A percentile compares a stretch with the other conserved stretches of the same genome.
Conservation (phyloP, 2,329 filamentous ascomycete species). For the Fusarium liriodendri region DNA sequence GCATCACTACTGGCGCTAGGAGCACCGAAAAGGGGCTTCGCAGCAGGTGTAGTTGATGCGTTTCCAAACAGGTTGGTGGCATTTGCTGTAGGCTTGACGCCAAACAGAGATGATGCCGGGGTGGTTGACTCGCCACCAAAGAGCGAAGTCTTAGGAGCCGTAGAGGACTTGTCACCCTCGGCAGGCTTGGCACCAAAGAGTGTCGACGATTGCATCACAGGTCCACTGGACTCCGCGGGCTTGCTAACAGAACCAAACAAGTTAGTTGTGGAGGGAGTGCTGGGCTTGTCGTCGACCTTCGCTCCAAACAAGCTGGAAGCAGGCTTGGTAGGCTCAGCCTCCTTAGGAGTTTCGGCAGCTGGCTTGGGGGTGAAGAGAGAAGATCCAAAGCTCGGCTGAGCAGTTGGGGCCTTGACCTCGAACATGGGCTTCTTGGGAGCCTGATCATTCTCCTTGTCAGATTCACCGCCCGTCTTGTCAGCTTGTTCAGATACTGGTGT, state of each 20-base stretch:
- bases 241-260: conserved; percentile 54
- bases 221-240: conserved; percentile 43
- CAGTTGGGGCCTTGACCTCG: conserved; percentile 45
- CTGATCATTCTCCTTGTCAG: conserved; percentile 58
- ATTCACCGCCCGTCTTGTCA: conserved; percentile 53
- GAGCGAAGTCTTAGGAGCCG: conserved; percentile 40
- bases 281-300: conserved; percentile 48
- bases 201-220: conserved; percentile 45
- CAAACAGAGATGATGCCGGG: conserved; percentile 36
- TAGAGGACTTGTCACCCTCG: conserved; percentile 43
- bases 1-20: conserved; percentile 20
- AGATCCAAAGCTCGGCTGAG: conserved; percentile 45
- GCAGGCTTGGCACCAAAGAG: conserved; percentile 51
- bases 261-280: conserved; percentile 40
- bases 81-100: conserved; percentile 40
- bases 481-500: conserved; percentile 41
- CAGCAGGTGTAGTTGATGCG: conserved; percentile 31
- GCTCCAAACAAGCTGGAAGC: conserved; percentile 51
- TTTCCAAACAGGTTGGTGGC: conserved; percentile 48
- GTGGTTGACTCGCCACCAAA: conserved; percentile 45
- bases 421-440: conserved; percentile 49
- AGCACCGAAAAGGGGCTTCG: conserved; percentile 47
- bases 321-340: conserved; percentile 43
- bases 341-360: conserved; percentile 43
- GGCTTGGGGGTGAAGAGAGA: conserved; percentile 51